Evolutionary conservation across 2,329 filamentous ascomycete genomes (phyloP).

Genomic region (Emydomyces testavorans): DNA sequence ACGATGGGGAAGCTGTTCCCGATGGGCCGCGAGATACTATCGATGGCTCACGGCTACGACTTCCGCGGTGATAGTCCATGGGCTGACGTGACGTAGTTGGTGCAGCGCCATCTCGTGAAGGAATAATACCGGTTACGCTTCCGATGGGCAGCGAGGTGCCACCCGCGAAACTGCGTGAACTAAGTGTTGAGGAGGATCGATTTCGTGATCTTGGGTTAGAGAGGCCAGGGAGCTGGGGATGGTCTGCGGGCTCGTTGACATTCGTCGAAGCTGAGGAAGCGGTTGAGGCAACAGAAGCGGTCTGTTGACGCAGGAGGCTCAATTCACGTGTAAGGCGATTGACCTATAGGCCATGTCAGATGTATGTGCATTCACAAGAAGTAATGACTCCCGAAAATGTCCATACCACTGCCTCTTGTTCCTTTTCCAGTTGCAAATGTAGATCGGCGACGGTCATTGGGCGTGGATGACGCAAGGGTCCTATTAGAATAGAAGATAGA

Average conservation of each 20-base stretch:
- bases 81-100: constrained; percentile 22
- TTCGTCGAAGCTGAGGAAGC: constrained; percentile 45
- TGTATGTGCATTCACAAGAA: neutral
- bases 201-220: constrained; percentile 42
- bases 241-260: constrained; percentile 39
- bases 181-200: constrained; percentile 46
- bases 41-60: constrained; percentile 35
- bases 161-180: constrained; percentile 32
- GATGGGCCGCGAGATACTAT: constrained; percentile 30
- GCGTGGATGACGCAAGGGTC: constrained; percentile 72
- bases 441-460: constrained; percentile 82
- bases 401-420: constrained; percentile 82
- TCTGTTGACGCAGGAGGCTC: constrained; percentile 62
- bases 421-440: constrained; percentile 81
- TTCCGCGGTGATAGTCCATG: constrained; percentile 22
- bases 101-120: constrained; percentile 30
- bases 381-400: neutral
- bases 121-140: constrained; percentile 35
- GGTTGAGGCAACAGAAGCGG: constrained; percentile 51
- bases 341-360: constrained; percentile 44
- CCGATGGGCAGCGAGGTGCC: constrained; percentile 21
- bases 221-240: constrained; percentile 36
- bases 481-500: constrained; percentile 35
- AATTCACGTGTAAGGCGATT: constrained; percentile 89
- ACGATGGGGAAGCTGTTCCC: constrained; percentile 24